These are phyloP conservation scores for Globisporangium mamillatum DNA, from an alignment of 352 stramenopile genomes.

Conservation along the genomic window DNA sequence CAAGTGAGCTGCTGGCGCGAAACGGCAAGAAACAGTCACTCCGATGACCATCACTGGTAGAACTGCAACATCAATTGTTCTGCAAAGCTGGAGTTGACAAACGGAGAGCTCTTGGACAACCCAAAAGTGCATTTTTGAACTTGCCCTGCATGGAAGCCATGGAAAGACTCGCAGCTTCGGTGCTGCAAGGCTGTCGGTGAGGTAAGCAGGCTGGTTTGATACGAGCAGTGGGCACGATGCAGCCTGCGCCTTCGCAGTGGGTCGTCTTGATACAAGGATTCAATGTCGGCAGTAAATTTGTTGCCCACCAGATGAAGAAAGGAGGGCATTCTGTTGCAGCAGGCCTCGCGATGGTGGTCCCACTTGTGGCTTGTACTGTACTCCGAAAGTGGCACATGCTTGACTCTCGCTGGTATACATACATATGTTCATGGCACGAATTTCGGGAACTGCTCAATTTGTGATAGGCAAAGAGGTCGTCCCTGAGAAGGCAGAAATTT, in stretches of 20 bases:
- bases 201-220: too few relatives aligned
- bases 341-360: background rate
- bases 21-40: background rate
- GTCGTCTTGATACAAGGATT: too few relatives aligned
- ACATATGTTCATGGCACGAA: background rate
- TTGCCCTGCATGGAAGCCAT: too few relatives aligned
- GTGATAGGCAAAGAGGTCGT: background rate
- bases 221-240: too few relatives aligned
- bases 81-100: constrained; percentile 7
- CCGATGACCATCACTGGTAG: background rate
- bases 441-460: background rate
- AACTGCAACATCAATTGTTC: background rate
- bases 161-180: too few relatives aligned
- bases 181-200: too few relatives aligned
- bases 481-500: background rate
- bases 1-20: constrained; percentile 1
- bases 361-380: background rate
- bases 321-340: background rate
- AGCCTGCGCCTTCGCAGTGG: too few relatives aligned
- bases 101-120: background rate
- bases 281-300: background rate
- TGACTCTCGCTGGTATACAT: background rate
- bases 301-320: background rate
- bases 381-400: background rate
- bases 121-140: background rate